Evolutionary conservation across 2,329 filamentous ascomycete species (phyloP).

Genomic region (Phialophora verrucosa): DNA sequence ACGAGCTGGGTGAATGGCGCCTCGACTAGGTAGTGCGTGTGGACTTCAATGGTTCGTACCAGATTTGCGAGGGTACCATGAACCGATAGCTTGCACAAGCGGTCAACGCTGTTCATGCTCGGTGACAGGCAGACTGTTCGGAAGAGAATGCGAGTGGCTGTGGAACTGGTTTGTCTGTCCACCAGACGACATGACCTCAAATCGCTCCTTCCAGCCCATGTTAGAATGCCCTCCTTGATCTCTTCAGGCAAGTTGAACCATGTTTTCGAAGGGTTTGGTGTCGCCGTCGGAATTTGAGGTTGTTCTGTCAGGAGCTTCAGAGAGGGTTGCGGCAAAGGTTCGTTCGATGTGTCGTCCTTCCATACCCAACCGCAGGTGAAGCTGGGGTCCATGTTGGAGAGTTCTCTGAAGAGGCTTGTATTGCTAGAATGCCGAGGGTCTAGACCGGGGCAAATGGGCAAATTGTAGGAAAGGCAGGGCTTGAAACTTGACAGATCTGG

Average conservation of each 20-base stretch:
- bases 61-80: not conserved
- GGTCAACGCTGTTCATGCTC: conserved; percentile 13
- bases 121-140: conserved; percentile 11
- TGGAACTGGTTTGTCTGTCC: conserved; percentile 2
- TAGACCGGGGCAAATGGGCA: not conserved
- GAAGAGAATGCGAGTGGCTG: conserved; percentile 17
- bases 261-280: not conserved
- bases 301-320: too few species aligned
- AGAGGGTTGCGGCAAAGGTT: not conserved
- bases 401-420: not conserved
- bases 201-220: not conserved
- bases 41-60: conserved; percentile 6
- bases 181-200: conserved; percentile 16
- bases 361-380: not conserved
- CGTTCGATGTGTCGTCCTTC: not conserved
- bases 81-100: conserved; percentile 4
- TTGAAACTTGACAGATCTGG: not conserved
- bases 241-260: conserved; percentile 11
- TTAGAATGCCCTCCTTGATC: conserved; percentile 14
- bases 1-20: conserved; percentile 2
- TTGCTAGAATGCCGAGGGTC: not conserved
- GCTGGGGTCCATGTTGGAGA: not conserved
- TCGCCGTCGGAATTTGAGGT: not conserved
- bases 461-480: not conserved
- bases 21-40: conserved; percentile 11